Base-by-base conservation (phyloP, 768 basidiomycete genomes). In the Xanthoconium stramineum region DNA sequence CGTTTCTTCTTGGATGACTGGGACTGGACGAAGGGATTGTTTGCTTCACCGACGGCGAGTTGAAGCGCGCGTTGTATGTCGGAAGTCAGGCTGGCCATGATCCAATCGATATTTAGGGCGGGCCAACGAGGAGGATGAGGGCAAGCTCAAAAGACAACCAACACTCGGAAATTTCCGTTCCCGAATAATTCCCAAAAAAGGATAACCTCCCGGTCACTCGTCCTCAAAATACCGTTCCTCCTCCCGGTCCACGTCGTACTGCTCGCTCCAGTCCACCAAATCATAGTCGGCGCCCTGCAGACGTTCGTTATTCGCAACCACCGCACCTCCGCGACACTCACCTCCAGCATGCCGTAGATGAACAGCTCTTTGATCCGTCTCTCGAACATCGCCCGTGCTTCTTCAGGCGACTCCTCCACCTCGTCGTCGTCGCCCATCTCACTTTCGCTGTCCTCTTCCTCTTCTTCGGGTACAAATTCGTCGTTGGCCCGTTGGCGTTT, bases 271-370 rank as follows among this genome's bases (percentile, higher is more conserved):
- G 65, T 91, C 89, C 10, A 88, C 79, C 49, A 67, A 66, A 56
- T 87, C 86, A 55, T 91, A 91, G 61, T 89, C 81, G 33, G 85
- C 79, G 6, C 78, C 76, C 89, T 91, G 65, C 24, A 53, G 33
- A 50, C 20, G 52, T 48, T 45, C 40, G 48, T 58, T 51, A 53
- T 46, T n/a, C 43, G 30, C 17, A 8, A 13, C 17, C 24, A 10
- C 5, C 5, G 28, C 19, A 8, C 47, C 20, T 30, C 33, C 17
- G 10, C 15, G 9, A 40, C 32, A 72, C 83, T 71, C 72, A 84
- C 90, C 69, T 89, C 85, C 12, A 92, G 74, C 55, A 85, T 67
- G 6, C 90, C 90, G 60, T 91, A 89, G 24, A 92, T 87, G 61
- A 91, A 86, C 12, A 77, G 74, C 66, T 91, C 89, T 48, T 73